phyloP scores from a whole-genome alignment of 306 rosid genomes.

The Quercus aquifolioides region DNA sequence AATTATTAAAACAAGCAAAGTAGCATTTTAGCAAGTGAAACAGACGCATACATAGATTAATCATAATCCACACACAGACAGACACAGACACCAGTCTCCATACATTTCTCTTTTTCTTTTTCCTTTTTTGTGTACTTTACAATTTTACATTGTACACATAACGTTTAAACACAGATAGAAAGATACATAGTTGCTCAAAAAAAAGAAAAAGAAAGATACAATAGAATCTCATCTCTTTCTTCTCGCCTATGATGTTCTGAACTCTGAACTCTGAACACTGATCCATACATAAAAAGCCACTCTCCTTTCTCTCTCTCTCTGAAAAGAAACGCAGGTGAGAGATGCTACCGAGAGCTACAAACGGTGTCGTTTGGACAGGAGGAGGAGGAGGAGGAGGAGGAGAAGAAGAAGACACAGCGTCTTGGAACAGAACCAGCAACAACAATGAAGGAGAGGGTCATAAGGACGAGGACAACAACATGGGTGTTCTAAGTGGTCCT shows the following conservation, averaged over 20 bases:
- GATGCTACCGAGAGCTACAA: conserved; percentile 41
- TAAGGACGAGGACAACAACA: conserved; percentile 19
- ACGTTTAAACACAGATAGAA: background rate
- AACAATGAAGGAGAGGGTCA: conserved; percentile 24
- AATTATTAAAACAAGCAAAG: no score
- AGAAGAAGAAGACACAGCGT: conserved; percentile 44
- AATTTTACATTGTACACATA: background rate
- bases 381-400: conserved; percentile 19
- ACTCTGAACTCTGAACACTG: background rate
- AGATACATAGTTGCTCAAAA: no score
- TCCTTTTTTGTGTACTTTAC: no score
- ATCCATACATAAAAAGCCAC: conserved; percentile 17
- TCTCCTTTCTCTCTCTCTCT: background rate
- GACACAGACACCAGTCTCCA: background rate
- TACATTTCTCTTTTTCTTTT: conserved; percentile 16
- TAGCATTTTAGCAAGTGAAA: background rate
- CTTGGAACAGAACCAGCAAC: conserved; percentile 48
- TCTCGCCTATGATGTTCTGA: background rate
- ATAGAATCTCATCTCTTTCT: conserved; percentile 17
- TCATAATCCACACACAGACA: background rate
- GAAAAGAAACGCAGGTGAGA: conserved; percentile 12
- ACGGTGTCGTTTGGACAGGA: conserved; percentile 51
- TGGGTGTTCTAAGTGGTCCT: conserved; percentile 42
- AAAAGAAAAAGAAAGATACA: no score
- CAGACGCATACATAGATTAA: conserved; percentile 18